Evolutionary conservation across 306 rosid species (phyloP).

Genomic region (Quercus aquifolioides): DNA sequence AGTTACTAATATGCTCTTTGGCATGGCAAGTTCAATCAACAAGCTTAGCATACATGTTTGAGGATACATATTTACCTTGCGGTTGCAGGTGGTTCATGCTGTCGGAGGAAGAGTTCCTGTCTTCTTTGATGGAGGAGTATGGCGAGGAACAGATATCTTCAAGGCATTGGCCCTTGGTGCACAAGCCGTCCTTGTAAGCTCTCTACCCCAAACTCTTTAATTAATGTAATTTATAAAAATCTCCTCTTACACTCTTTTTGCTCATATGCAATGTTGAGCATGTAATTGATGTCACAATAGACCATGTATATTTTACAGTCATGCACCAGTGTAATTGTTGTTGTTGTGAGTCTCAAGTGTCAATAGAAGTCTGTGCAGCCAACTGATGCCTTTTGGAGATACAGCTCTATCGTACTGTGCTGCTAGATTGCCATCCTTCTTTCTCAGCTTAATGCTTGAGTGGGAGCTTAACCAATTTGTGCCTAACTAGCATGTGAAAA

Average conservation of each 20-base stretch:
- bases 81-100: constrained; percentile 51
- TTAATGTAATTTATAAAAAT: background rate
- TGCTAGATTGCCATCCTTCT: background rate
- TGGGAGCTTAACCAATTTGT: background rate
- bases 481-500: background rate
- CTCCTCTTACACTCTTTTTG: background rate
- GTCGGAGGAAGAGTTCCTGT: constrained; percentile 54
- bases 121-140: constrained; percentile 58
- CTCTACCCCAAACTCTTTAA: background rate
- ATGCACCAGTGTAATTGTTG: background rate
- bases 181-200: constrained; percentile 60
- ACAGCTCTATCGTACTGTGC: background rate
- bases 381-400: background rate
- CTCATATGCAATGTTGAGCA: background rate
- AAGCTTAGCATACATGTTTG: background rate
- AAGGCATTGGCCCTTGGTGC: constrained; percentile 72
- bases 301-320: background rate
- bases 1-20: background rate
- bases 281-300: background rate
- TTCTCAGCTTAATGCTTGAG: background rate
- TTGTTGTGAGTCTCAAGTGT: background rate
- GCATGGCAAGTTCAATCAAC: background rate
- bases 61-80: background rate
- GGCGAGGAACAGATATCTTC: constrained; percentile 63
- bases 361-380: background rate